Evolutionary conservation across 2,329 filamentous ascomycete genomes (phyloP).

Genomic region (Bipolaris victoriae): DNA sequence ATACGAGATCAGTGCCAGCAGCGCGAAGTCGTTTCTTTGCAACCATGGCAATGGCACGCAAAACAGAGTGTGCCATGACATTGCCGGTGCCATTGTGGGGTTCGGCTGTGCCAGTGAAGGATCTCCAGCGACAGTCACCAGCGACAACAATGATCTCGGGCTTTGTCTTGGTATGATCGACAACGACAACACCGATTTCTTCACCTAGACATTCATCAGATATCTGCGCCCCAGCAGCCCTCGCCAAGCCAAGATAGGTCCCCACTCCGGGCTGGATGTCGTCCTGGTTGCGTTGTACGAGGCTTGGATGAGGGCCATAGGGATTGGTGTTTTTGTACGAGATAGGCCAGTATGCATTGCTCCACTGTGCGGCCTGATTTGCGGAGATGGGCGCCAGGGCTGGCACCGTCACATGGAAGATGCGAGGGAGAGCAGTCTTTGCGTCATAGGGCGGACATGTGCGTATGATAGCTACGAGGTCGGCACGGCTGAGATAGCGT

Average conservation of each 20-base stretch:
- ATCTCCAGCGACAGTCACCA: constrained; percentile 75
- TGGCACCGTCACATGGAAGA: constrained; percentile 72
- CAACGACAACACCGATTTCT: constrained; percentile 74
- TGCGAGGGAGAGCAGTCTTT: constrained; percentile 55
- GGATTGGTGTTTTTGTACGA: constrained; percentile 88
- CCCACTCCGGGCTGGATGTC: constrained; percentile 70
- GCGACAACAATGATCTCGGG: constrained; percentile 72
- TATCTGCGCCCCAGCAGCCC: constrained; percentile 66
- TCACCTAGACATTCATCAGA: constrained; percentile 67
- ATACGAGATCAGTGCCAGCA: constrained; percentile 39
- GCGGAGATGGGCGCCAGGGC: constrained; percentile 75
- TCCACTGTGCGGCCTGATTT: constrained; percentile 76
- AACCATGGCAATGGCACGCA: constrained; percentile 83
- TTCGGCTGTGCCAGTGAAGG: constrained; percentile 36
- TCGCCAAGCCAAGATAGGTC: constrained; percentile 72
- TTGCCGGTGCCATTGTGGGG: constrained; percentile 62
- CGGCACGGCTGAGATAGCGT: constrained; percentile 59
- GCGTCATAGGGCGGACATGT: constrained; percentile 49
- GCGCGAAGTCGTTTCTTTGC: constrained; percentile 61
- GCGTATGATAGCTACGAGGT: constrained; percentile 48
- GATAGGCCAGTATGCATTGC: constrained; percentile 78
- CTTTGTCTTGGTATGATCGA: constrained; percentile 60
- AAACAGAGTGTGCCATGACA: constrained; percentile 76
- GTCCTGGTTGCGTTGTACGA: constrained; percentile 71
- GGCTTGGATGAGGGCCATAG: constrained; percentile 79